These are phyloP conservation scores for Cucumis cinereus DNA, from an alignment of 306 rosid genomes.

Conservation along the genomic window DNA sequence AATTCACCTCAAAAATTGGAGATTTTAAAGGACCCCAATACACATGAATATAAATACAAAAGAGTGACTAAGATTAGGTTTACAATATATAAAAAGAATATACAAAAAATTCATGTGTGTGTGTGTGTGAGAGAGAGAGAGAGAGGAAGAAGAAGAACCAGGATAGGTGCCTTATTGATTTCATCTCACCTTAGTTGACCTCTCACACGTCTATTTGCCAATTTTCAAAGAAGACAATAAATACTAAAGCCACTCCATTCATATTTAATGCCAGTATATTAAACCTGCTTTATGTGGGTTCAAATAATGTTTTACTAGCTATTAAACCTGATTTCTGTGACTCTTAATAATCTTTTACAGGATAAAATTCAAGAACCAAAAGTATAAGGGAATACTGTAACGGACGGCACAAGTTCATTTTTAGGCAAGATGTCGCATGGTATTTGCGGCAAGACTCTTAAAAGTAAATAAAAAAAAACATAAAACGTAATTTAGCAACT, in stretches of 20 bases:
- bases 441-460: neutral
- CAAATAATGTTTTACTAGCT: neutral
- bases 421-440: neutral
- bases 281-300: neutral
- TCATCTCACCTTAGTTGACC: neutral
- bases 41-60: neutral
- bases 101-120: neutral
- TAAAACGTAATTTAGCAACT: neutral
- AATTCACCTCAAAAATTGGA: neutral
- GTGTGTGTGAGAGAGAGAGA: neutral
- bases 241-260: neutral
- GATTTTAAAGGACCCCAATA: neutral
- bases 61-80: too few species aligned
- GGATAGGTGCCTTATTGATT: neutral
- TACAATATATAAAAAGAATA: neutral
- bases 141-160: neutral
- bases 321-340: neutral
- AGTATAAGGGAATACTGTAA: neutral
- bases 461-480: neutral
- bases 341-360: neutral
- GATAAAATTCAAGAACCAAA: neutral
- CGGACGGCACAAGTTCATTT: neutral
- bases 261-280: neutral
- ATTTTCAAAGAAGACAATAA: neutral
- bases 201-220: neutral